Conservation (phyloP, 345 rosid species). For the Garcia nutans region DNA sequence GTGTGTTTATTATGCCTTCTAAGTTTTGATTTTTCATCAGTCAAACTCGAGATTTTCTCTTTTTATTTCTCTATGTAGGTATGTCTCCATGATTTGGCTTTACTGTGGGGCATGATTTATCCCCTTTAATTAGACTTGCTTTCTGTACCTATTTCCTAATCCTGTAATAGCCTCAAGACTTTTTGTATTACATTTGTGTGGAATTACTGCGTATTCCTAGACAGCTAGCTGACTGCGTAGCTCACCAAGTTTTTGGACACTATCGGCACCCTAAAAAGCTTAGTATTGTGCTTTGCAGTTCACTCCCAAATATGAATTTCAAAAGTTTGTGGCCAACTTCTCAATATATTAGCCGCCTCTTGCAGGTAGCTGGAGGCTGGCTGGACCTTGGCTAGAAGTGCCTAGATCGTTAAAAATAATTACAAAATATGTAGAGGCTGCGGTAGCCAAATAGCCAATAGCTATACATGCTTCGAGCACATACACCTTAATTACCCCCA, state of each 20-base stretch:
- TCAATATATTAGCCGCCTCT: too few relatives aligned
- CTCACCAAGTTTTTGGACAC: background rate
- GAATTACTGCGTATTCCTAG: background rate
- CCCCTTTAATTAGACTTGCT: constrained; percentile 34
- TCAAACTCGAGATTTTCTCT: constrained; percentile 34
- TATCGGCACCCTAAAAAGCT: constrained; percentile 12
- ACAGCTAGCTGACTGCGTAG: background rate
- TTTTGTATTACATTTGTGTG: background rate
- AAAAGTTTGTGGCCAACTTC: too few relatives aligned
- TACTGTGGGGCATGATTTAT: constrained; percentile 27
- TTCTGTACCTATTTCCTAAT: constrained; percentile 14
- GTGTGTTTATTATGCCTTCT: constrained; percentile 18
- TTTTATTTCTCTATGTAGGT: constrained; percentile 11
- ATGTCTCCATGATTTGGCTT: constrained; percentile 33
- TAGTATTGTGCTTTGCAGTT: constrained; percentile 6
- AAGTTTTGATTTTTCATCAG: constrained; percentile 1
- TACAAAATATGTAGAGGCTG: too few relatives aligned
- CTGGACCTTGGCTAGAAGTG: too few relatives aligned
- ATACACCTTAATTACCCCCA: too few relatives aligned
- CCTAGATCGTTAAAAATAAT: too few relatives aligned
- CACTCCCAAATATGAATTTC: too few relatives aligned
- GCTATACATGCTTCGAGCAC: too few relatives aligned
- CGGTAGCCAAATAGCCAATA: too few relatives aligned
- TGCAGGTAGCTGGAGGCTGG: too few relatives aligned
- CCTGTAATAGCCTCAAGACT: too few relatives aligned